Percentiles rank a stretch among this genome's conserved stretches.
phyloP scores from a whole-genome alignment of 2,329 filamentous ascomycete species.

The Pseudogymnoascus sp. region DNA sequence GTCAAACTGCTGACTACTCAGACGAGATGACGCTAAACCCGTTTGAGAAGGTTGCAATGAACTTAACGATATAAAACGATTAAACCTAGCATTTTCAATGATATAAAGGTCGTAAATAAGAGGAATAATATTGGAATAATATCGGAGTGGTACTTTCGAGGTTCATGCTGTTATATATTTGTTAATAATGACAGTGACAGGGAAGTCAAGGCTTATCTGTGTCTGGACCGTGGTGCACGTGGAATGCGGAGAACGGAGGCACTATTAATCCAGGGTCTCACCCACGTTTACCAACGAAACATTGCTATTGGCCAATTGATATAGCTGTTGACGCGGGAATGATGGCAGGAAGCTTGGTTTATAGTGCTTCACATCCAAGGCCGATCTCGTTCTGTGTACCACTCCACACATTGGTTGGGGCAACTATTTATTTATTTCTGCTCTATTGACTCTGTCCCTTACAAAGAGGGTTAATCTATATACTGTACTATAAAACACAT shows the following conservation, averaged over 20 bases:
- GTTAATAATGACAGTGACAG: neutral
- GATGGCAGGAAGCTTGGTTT: conserved; percentile 5
- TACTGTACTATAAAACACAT: neutral
- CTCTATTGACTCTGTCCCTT: neutral
- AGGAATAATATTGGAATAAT: neutral
- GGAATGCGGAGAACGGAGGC: neutral
- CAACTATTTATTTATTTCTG: conserved; percentile 1
- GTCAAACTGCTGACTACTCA: neutral
- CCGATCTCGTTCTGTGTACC: neutral
- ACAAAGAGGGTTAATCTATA: neutral
- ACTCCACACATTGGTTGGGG: neutral
- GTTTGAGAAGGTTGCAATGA: neutral
- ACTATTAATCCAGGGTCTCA: conserved; percentile 6
- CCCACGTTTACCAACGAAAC: neutral
- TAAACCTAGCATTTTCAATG: neutral
- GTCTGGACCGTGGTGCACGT: neutral
- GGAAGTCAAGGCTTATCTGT: neutral
- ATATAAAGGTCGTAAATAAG: neutral
- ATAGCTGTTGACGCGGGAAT: conserved; percentile 2
- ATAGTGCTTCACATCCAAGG: neutral
- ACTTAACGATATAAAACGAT: neutral
- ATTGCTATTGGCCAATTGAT: neutral
- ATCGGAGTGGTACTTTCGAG: neutral
- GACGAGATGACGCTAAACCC: neutral
- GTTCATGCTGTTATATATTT: neutral